A percentile compares a stretch with the other conserved stretches of the same genome.
These are phyloP conservation scores for Phaffia rhodozyma DNA, from an alignment of 1,284 basidiomycete genomes.

Conservation along the genomic window DNA sequence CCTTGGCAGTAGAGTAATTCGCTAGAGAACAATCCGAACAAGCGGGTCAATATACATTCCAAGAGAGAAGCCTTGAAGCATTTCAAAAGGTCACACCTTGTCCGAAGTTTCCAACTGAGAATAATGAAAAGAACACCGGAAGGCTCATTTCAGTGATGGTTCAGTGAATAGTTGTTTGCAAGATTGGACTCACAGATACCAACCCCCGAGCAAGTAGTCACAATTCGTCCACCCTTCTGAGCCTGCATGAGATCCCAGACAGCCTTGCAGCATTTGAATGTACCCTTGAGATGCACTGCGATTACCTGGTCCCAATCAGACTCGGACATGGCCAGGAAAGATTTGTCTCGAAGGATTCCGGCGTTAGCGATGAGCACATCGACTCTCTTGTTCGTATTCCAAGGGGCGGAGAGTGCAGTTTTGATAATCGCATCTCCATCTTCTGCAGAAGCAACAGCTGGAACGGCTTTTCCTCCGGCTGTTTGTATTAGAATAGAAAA, in stretches of 20 bases:
- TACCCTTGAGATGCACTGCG: slow-evolving; percentile 63
- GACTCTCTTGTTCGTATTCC: slow-evolving; percentile 51
- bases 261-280: slow-evolving; percentile 70
- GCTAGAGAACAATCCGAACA: slow-evolving; percentile 32
- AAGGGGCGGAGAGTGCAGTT: slow-evolving; percentile 62
- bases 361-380: slow-evolving; percentile 91
- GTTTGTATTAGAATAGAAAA: slow-evolving; percentile 11
- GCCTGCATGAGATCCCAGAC: slow-evolving; percentile 96
- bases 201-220: slow-evolving; percentile 85
- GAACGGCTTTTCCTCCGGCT: slow-evolving; percentile 79
- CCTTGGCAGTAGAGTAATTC: slow-evolving; percentile 81
- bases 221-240: slow-evolving; percentile 92
- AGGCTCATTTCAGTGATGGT: not conserved
- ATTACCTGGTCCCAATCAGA: slow-evolving; percentile 92
- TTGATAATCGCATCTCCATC: slow-evolving; percentile 87
- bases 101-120: slow-evolving; percentile 80
- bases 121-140: not conserved
- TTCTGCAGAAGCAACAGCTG: slow-evolving; percentile 77
- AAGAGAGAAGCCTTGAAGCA: not conserved
- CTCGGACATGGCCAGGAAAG: slow-evolving; percentile 77
- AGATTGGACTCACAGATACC: slow-evolving; percentile 60
- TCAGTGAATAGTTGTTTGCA: not conserved
- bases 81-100: slow-evolving; percentile 40
- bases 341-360: slow-evolving; percentile 84
- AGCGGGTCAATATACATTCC: not conserved